Base-by-base conservation (phyloP, 176 grass and related monocot genomes). In the Bonia amplexicaulis region DNA sequence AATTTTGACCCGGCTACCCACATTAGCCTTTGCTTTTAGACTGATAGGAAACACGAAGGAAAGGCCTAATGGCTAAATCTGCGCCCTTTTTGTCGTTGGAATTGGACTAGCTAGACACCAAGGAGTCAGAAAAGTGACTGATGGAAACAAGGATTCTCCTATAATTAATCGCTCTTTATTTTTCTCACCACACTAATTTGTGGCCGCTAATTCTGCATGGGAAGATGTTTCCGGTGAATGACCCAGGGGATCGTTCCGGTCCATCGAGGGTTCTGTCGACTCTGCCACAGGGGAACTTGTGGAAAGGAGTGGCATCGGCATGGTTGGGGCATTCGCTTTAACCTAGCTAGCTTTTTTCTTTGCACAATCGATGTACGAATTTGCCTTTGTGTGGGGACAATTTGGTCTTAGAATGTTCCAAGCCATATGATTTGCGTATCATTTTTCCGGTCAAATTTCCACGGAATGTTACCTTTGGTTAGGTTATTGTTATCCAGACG, bases 261-360 rank as follows among this genome's bases (percentile, higher is more conserved):
- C 51, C n/a, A 74, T 74, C 39, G 44, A 61, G 33, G 9, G 19
- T 48, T 49, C 66, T 71, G 76, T 78, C 84, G 41, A 87, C 73
- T 84, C 58, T 45, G 54, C 35, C 63, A 69, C 69, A 29, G 2
- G 88, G 77, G 44, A 84, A 77, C 66, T 17, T 84, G 66, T 87
- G 87, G 65, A 89, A 87, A 87, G 51, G 9, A 68, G 41, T 31
- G 80, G 71, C 52, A 33, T 42, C 63, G 45, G 12, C 6, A 71
- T 55, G 12, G 52, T 7, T 7, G 59, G 26, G 6, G 20, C 59
- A 1, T 39, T 63, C 48, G 74, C 90, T 79, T 86, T 84, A 45
- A 12, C 40, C 48, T 37, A 71, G 33, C 35, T 45, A 71, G 14
- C 35, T 61, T 72, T 72, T 74, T 19, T 19, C 74, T 84, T 68